Conservation (phyloP, 164 flowering plant genomes). For the Macadamia integrifolia region DNA sequence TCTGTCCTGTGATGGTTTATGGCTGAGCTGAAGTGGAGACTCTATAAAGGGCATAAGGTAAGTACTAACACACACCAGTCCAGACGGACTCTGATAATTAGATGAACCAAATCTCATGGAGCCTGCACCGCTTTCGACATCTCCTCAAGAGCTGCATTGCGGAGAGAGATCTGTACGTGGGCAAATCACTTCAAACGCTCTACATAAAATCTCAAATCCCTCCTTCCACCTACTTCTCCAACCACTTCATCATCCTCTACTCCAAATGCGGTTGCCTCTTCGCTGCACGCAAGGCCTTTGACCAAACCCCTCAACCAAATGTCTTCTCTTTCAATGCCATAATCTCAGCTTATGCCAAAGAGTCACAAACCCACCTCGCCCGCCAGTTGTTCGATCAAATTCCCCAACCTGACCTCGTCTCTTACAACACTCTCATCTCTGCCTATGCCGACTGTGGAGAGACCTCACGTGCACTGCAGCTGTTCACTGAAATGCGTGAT, state of each 20-base stretch:
- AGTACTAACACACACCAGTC: too few relatives aligned
- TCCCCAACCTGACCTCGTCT: conserved; percentile 70
- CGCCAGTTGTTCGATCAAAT: conserved; percentile 62
- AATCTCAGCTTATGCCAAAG: conserved; percentile 58
- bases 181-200: conserved; percentile 61
- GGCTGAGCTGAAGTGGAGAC: too few relatives aligned
- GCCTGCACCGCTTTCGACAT: conserved; percentile 23
- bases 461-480: conserved; percentile 20
- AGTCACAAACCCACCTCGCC: conserved; percentile 41
- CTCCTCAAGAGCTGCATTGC: conserved; percentile 52
- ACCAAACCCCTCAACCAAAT: conserved; percentile 43
- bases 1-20: too few relatives aligned
- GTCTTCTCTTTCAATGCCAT: conserved; percentile 77
- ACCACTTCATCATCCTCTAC: conserved; percentile 79
- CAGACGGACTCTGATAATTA: not conserved
- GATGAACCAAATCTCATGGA: conserved; percentile 28
- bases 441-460: conserved; percentile 60
- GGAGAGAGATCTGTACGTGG: conserved; percentile 40
- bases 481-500: conserved; percentile 47
- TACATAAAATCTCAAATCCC: conserved; percentile 56
- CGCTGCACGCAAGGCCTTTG: conserved; percentile 51
- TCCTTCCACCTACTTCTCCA: conserved; percentile 62
- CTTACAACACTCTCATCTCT: conserved; percentile 75
- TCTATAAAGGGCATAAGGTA: too few relatives aligned
- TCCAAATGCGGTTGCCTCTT: conserved; percentile 59